These are phyloP conservation scores for Solanum raphanifolium DNA, from an alignment of 257 asterid species.

Conservation along the genomic window DNA sequence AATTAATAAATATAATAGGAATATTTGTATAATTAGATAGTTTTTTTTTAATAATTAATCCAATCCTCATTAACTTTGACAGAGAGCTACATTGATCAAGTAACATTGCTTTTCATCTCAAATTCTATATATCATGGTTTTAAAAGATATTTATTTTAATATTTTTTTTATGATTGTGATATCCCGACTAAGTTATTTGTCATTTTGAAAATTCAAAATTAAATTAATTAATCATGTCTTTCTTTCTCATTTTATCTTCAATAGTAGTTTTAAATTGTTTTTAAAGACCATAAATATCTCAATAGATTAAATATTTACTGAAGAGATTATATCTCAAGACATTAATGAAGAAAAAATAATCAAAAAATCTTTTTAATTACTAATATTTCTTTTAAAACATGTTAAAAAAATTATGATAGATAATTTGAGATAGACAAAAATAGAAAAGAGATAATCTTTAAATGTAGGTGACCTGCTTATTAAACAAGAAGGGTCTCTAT, in stretches of 20 bases:
- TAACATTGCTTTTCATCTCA: neutral
- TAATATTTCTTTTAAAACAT: neutral
- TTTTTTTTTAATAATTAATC: neutral
- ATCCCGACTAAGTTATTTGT: neutral
- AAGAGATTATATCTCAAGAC: neutral
- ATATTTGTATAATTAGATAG: no score
- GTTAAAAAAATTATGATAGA: neutral
- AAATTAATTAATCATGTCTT: neutral
- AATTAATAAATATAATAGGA: no score
- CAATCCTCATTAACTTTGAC: neutral
- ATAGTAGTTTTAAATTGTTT: neutral
- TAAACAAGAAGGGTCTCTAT: neutral
- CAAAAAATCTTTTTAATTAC: neutral
- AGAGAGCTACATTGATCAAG: neutral
- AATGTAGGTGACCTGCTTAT: neutral
- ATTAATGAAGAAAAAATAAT: neutral
- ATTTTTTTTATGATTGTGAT: neutral
- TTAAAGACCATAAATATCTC: neutral
- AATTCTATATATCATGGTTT: neutral
- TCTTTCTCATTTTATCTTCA: neutral
- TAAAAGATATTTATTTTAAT: neutral
- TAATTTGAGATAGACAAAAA: neutral
- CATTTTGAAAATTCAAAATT: neutral
- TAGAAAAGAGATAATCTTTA: neutral
- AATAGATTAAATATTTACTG: neutral